A percentile compares a stretch with the other conserved stretches of the same genome.
phyloP scores from a whole-genome alignment of 805 yeast species.

The Nakazawaea peltata region DNA sequence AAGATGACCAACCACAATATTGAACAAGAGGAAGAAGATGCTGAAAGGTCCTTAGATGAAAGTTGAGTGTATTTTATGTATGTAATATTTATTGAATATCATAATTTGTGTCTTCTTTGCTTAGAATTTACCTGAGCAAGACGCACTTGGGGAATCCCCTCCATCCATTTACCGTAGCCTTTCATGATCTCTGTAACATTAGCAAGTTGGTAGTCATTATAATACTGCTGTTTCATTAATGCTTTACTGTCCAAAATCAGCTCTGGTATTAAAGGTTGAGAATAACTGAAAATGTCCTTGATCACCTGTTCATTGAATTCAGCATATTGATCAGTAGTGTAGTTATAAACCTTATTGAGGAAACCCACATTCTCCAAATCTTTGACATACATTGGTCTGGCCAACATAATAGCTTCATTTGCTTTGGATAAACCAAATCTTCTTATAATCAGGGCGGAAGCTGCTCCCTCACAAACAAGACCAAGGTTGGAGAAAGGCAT shows the following conservation, averaged over 20 bases:
- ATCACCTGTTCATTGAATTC: constrained; percentile 35
- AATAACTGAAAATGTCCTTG: constrained; percentile 24
- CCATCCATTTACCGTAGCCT: constrained; percentile 65
- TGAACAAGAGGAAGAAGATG: constrained; percentile 41
- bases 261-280: constrained; percentile 36
- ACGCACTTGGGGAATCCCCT: constrained; percentile 65
- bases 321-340: constrained; percentile 19
- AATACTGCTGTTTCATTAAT: constrained; percentile 27
- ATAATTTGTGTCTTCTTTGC: constrained; percentile 52
- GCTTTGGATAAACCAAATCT: constrained; percentile 70
- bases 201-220: constrained; percentile 33
- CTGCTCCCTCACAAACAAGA: constrained; percentile 74
- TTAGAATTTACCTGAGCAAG: constrained; percentile 48
- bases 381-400: constrained; percentile 55
- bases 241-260: constrained; percentile 38
- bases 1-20: constrained; percentile 34
- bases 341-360: constrained; percentile 47
- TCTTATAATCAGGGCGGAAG: constrained; percentile 57
- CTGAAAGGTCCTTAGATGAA: constrained; percentile 22
- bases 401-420: constrained; percentile 63
- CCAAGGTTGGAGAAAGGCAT: constrained; percentile 81
- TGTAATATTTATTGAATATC: too few relatives aligned
- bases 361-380: constrained; percentile 53
- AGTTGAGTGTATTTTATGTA: not conserved
- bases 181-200: constrained; percentile 58